Base-by-base conservation (phyloP, 2,329 filamentous ascomycete genomes). In the Bretziella fagacearum region DNA sequence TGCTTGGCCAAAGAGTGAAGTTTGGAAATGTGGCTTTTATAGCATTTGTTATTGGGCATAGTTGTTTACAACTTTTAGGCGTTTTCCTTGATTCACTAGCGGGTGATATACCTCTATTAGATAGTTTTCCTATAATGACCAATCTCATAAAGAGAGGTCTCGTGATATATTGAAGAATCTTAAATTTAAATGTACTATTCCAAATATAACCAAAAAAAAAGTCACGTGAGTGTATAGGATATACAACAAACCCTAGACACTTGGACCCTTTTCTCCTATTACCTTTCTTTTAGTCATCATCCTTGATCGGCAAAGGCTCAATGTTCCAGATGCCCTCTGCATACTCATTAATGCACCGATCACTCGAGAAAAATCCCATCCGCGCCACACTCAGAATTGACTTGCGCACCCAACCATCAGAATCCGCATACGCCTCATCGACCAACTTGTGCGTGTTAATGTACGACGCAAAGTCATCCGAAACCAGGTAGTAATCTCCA, bases 281-380 rank as follows among this genome's bases (percentile, higher is more conserved):
- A 17, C n/a, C 22, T 27, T 17, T 25, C 27, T 13, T 18, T 33
- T 32, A 10, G 4, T 8, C 35, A 22, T 18, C 20, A 2, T 39
- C 18, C 15, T 39, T 22, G 22, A 35, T 26, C 26, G 48, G 15
- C 47, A 91, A 62, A 23, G 89, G 87, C 68, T 96, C 89, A 32
- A 94, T 70, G 59, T 96, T 96, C 91, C 91, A 98, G 61, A 98
- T 95, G 53, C 73, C 79, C 62, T 98, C 89, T 0, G 91, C 91
- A 65, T 98, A 98, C 70, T 95, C 87, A 57, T 89, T 84, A 62
- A 96, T 95, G 65, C 89, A 94, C 32, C 89, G 75, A 62, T 96
- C 89, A 53, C 82, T 89, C 55, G 79, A 87, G 69, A 96, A 96
- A 74, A 96, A 96, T 30, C 89, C 91, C 91, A 98, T 98, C 33